Conservation (phyloP, 768 basidiomycete species). For the Terana coerulea region DNA sequence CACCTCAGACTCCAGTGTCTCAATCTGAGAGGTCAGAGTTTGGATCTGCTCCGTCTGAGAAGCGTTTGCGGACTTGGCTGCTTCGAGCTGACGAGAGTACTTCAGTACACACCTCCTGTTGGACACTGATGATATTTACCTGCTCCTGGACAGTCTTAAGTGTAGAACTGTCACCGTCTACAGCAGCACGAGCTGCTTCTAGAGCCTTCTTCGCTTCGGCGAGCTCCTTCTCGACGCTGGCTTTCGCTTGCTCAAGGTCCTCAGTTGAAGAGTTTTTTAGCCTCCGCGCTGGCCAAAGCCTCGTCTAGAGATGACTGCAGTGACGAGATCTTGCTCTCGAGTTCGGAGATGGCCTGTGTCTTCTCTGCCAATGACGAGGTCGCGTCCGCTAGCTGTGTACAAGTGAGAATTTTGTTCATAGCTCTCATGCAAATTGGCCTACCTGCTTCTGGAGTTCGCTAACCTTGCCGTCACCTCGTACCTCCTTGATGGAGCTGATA, state of each 20-base stretch:
- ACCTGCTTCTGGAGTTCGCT: constrained; percentile 63
- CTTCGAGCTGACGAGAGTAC: constrained; percentile 42
- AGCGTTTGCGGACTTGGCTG: constrained; percentile 36
- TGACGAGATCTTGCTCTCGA: constrained; percentile 50
- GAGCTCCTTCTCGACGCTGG: constrained; percentile 45
- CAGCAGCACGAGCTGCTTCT: constrained; percentile 29
- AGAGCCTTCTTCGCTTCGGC: constrained; percentile 39
- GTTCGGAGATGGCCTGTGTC: constrained; percentile 41
- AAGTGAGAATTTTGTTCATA: not conserved
- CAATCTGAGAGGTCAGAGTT: constrained; percentile 46
- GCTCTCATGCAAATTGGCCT: constrained; percentile 10
- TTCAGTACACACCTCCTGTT: not conserved
- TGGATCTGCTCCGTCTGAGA: constrained; percentile 45
- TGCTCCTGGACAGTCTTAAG: constrained; percentile 44
- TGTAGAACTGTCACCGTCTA: constrained; percentile 25
- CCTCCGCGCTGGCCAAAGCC: constrained; percentile 42
- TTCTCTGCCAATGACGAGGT: constrained; percentile 52
- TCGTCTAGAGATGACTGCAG: constrained; percentile 48
- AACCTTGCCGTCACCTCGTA: constrained; percentile 57
- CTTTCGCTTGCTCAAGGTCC: constrained; percentile 47
- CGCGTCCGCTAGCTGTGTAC: constrained; percentile 54
- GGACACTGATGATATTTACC: constrained; percentile 35
- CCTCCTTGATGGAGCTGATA: constrained; percentile 71
- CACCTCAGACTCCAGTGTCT: constrained; percentile 48
- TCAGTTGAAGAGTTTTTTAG: constrained; percentile 42